Conservation (phyloP, 139 green algal species). For the Chlamydomonas sp. region DNA sequence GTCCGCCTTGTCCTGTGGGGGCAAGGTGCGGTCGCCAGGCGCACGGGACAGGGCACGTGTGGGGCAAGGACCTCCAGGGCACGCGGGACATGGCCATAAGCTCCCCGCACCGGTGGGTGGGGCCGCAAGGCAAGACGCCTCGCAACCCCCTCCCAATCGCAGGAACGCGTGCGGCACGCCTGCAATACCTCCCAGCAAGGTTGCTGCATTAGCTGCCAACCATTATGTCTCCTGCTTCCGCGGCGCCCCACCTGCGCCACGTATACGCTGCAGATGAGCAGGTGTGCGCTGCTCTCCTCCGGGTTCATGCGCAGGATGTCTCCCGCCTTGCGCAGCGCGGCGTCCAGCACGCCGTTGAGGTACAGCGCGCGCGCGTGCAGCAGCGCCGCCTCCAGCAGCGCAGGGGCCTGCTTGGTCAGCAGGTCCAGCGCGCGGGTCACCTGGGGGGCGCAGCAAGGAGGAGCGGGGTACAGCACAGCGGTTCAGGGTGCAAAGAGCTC, state of each 20-base stretch:
- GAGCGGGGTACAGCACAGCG: neutral
- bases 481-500: neutral
- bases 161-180: no score
- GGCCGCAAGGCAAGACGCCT: no score
- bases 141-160: no score
- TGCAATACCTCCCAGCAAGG: no score
- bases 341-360: constrained; percentile 69
- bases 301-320: constrained; percentile 62
- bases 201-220: no score
- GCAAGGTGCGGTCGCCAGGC: neutral
- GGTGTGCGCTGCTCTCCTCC: constrained; percentile 56
- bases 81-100: no score
- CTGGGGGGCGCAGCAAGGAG: neutral
- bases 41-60: neutral
- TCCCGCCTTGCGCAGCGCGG: constrained; percentile 60
- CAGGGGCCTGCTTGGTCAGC: constrained; percentile 39
- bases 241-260: constrained; percentile 48
- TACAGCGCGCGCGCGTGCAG: constrained; percentile 65
- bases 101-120: no score
- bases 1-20: constrained; percentile 50
- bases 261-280: constrained; percentile 72
- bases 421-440: constrained; percentile 43
- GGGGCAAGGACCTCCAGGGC: no score
- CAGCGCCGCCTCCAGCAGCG: constrained; percentile 45
- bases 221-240: neutral